Conservation (phyloP, 345 rosid genomes). For the Gynandropsis gynandra region DNA sequence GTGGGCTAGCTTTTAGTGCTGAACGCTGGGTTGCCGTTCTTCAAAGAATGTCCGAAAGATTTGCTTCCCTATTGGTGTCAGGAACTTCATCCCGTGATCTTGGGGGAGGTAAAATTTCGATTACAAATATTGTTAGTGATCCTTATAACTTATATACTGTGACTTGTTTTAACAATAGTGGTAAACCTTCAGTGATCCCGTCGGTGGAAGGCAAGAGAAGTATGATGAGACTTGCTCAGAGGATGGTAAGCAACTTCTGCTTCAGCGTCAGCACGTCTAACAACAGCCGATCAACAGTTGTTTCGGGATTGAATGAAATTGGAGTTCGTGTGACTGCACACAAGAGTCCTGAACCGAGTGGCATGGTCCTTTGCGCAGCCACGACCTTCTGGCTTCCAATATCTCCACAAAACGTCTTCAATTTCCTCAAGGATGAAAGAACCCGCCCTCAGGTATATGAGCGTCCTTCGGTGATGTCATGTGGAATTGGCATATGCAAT, state of each 20-base stretch:
- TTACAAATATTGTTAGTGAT: too few species aligned
- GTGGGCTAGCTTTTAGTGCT: slow-evolving; percentile 85
- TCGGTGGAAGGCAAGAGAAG: slow-evolving; percentile 80
- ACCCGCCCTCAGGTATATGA: slow-evolving; percentile 70
- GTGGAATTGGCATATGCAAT: background rate
- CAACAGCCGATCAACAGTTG: slow-evolving; percentile 48
- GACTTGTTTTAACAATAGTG: background rate
- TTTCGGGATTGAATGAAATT: slow-evolving; percentile 55
- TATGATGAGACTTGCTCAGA: slow-evolving; percentile 91
- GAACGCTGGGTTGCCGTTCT: slow-evolving; percentile 73
- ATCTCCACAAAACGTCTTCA: slow-evolving; percentile 61
- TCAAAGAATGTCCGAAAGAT: slow-evolving; percentile 82
- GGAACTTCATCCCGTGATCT: slow-evolving; percentile 58
- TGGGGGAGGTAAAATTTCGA: slow-evolving; percentile 51
- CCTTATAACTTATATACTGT: background rate
- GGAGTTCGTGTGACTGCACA: slow-evolving; percentile 77
- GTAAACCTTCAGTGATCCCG: slow-evolving; percentile 46
- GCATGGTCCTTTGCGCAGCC: slow-evolving; percentile 83
- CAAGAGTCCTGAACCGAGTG: slow-evolving; percentile 56
- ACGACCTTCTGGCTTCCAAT: slow-evolving; percentile 89
- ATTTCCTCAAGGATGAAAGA: slow-evolving; percentile 87
- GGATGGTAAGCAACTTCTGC: slow-evolving; percentile 88
- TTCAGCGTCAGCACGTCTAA: slow-evolving; percentile 69
- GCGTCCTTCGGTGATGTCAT: too few species aligned
- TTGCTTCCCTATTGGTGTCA: slow-evolving; percentile 66